phyloP scores from a whole-genome alignment of 371 early-diverging fungal genomes.

The Lichtheimia ornata region DNA sequence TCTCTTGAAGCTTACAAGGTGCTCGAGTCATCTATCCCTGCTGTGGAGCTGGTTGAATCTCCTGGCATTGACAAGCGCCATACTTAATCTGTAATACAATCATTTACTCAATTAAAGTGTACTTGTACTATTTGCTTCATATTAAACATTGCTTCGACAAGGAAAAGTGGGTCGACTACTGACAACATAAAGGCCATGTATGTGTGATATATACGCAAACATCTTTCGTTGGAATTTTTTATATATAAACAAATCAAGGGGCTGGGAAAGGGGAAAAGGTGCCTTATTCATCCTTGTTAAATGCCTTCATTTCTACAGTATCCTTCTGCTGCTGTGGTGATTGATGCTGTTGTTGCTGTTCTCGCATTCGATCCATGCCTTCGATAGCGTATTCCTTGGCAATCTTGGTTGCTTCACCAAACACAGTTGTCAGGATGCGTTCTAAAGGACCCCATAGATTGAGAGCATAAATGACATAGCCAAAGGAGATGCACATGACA shows the following conservation, averaged over 20 bases:
- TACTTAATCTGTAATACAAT: background rate
- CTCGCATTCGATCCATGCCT: slow-evolving; percentile 24
- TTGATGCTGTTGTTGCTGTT: slow-evolving; percentile 13
- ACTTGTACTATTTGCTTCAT: too few species aligned
- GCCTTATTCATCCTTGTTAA: slow-evolving; percentile 12
- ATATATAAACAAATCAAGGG: too few species aligned
- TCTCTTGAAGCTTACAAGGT: slow-evolving; percentile 13
- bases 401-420: slow-evolving; percentile 43
- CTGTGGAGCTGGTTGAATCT: slow-evolving; percentile 14
- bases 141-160: too few species aligned
- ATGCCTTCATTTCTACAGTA: slow-evolving; percentile 16
- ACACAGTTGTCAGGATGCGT: slow-evolving; percentile 44
- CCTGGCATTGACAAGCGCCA: slow-evolving; percentile 12
- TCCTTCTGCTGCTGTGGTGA: slow-evolving; percentile 1
- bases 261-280: background rate
- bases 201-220: too few species aligned
- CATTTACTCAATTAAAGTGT: too few species aligned
- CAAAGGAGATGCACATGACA: slow-evolving; percentile 48
- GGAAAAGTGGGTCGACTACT: too few species aligned
- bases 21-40: slow-evolving; percentile 15
- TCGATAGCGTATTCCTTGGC: slow-evolving; percentile 34
- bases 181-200: too few species aligned
- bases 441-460: slow-evolving; percentile 71
- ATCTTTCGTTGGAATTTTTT: too few species aligned
- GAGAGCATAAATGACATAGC: slow-evolving; percentile 62